phyloP scores from a whole-genome alignment of 352 stramenopile species.

The Pythium pyrilobum region DNA sequence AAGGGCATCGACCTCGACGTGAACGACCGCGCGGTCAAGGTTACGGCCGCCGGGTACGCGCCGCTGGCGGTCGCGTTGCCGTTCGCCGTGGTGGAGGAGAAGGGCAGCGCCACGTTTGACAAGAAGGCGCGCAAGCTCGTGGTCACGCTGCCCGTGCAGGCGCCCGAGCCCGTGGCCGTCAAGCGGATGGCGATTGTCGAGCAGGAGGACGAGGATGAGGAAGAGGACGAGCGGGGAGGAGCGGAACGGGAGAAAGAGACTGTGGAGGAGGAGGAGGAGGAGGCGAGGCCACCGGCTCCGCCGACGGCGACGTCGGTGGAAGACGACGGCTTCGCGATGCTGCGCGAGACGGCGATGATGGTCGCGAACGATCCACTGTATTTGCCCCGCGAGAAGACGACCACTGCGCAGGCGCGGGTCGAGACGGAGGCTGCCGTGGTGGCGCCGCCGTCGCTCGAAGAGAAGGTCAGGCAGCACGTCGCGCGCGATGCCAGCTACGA shows the following conservation, averaged over 20 bases:
- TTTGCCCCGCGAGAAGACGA: slow-evolving; percentile 6
- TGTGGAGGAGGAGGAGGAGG: not conserved
- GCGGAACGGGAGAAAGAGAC: not conserved
- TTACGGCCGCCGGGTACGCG: slow-evolving; percentile 41
- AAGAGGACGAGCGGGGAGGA: slow-evolving; percentile 13
- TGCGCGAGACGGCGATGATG: slow-evolving; percentile 63
- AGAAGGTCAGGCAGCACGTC: slow-evolving; percentile 3
- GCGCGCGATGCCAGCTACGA: slow-evolving; percentile 17
- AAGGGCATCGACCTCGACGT: slow-evolving; percentile 67
- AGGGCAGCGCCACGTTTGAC: slow-evolving; percentile 79
- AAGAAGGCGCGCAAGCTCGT: slow-evolving; percentile 67
- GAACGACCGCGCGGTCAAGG: slow-evolving; percentile 37
- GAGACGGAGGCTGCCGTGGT: not conserved
- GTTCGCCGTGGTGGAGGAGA: slow-evolving; percentile 72
- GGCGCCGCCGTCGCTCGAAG: not conserved
- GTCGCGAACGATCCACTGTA: slow-evolving; percentile 58
- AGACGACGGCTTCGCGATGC: slow-evolving; percentile 49
- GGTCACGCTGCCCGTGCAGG: slow-evolving; percentile 76
- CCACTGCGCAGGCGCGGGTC: not conserved
- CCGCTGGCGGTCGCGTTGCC: slow-evolving; percentile 55
- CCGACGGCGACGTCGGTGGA: not conserved
- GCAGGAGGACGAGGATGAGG: slow-evolving; percentile 19
- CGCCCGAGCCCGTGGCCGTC: slow-evolving; percentile 26
- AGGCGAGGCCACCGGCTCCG: not conserved
- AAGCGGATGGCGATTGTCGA: slow-evolving; percentile 35